These are phyloP conservation scores for Globisporangium takayamanum DNA, from an alignment of 352 stramenopile genomes.

Conservation along the genomic window DNA sequence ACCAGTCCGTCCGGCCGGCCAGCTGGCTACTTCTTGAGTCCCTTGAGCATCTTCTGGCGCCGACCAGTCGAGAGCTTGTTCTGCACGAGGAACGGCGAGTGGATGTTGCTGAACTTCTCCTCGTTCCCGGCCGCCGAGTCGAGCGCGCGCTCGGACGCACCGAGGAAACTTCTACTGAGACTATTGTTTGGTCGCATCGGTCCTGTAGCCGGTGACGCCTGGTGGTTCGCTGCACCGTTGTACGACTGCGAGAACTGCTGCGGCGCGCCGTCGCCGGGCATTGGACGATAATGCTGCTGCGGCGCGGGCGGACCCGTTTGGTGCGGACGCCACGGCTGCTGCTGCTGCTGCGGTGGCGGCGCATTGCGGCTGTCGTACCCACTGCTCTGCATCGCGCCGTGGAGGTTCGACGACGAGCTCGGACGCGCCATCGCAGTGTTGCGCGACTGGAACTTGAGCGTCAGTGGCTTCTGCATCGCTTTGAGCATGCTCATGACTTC, in stretches of 20 bases:
- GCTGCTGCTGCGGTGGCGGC: slow-evolving; percentile 26
- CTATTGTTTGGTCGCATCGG: slow-evolving; percentile 33
- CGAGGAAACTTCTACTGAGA: slow-evolving; percentile 56
- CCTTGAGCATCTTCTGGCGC: slow-evolving; percentile 87
- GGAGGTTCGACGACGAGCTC: slow-evolving; percentile 15
- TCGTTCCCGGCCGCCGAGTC: slow-evolving; percentile 49
- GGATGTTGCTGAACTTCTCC: slow-evolving; percentile 83
- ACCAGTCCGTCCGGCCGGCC: not conserved
- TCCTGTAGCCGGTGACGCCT: slow-evolving; percentile 17
- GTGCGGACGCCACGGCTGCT: slow-evolving; percentile 64
- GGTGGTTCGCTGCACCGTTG: slow-evolving; percentile 12
- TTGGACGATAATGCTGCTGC: slow-evolving; percentile 15
- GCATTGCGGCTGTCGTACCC: slow-evolving; percentile 21
- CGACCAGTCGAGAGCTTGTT: slow-evolving; percentile 83
- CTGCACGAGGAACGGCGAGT: slow-evolving; percentile 78
- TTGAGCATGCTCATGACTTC: slow-evolving; percentile 86
- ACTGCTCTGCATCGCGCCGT: slow-evolving; percentile 10
- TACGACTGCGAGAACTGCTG: slow-evolving; percentile 30
- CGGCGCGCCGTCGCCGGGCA: not conserved
- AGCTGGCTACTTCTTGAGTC: slow-evolving; percentile 69
- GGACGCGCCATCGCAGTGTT: slow-evolving; percentile 10
- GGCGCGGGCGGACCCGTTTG: slow-evolving; percentile 20
- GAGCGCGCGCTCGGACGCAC: slow-evolving; percentile 18
- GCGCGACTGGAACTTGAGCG: slow-evolving; percentile 74
- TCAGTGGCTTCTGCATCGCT: slow-evolving; percentile 82